These are phyloP conservation scores for Podospora didyma DNA, from an alignment of 495 filamentous ascomycete genomes.

Conservation along the genomic window DNA sequence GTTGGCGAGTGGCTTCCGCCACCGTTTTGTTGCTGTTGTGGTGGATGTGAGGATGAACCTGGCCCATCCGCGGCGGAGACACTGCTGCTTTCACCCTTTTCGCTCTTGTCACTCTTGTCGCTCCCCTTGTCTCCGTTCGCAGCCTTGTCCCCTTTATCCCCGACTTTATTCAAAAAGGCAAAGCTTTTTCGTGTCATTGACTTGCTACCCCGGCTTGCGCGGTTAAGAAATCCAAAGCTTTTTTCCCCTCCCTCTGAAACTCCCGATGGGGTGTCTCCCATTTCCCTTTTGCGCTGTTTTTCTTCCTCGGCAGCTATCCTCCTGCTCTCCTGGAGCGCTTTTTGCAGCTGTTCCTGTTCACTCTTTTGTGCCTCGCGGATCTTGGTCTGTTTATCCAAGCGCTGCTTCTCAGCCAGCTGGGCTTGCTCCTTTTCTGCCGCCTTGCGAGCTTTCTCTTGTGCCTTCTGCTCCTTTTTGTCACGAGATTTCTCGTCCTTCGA, in stretches of 20 bases:
- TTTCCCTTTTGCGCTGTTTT: constrained; percentile 32
- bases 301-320: constrained; percentile 39
- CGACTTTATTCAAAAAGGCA: constrained; percentile 38
- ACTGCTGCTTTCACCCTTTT: constrained; percentile 9
- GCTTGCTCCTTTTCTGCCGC: constrained; percentile 61
- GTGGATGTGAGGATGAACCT: too few relatives aligned
- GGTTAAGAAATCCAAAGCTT: constrained; percentile 32
- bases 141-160: constrained; percentile 26
- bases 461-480: constrained; percentile 49
- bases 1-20: constrained; percentile 10
- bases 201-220: constrained; percentile 34
- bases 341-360: constrained; percentile 37
- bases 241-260: constrained; percentile 1
- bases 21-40: background rate
- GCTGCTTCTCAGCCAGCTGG: constrained; percentile 53
- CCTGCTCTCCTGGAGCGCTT: constrained; percentile 41
- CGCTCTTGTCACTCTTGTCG: constrained; percentile 16
- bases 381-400: constrained; percentile 28
- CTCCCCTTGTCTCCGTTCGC: constrained; percentile 16
- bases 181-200: constrained; percentile 49
- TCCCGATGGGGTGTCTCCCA: background rate
- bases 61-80: background rate
- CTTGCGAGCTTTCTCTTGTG: constrained; percentile 63
- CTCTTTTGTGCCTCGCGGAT: constrained; percentile 30
- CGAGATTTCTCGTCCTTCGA: constrained; percentile 51